A percentile compares a stretch with the other conserved stretches of the same genome.
These are phyloP conservation scores for Penicillium sp. DNA, from an alignment of 2,329 filamentous ascomycete genomes.

Conservation along the genomic window DNA sequence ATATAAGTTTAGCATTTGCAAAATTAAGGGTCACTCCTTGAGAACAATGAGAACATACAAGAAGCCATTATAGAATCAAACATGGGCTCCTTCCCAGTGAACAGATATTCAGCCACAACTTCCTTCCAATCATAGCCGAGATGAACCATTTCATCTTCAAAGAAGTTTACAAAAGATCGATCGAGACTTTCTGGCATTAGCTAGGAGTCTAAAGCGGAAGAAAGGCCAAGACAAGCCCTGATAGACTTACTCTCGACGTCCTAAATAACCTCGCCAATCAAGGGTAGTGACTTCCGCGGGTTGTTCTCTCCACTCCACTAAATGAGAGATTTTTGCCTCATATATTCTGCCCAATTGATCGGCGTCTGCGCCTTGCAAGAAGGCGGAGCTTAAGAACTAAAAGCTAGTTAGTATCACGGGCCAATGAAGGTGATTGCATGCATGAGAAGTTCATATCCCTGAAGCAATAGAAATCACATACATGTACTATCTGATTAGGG, in stretches of 20 bases:
- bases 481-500: slow-evolving; percentile 81
- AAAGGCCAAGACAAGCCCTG: not conserved
- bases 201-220: not conserved
- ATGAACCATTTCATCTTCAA: slow-evolving; percentile 81
- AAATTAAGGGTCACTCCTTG: not conserved
- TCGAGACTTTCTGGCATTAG: slow-evolving; percentile 61
- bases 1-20: slow-evolving; percentile 27
- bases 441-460: not conserved
- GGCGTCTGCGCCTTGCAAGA: slow-evolving; percentile 73
- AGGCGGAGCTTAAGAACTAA: slow-evolving; percentile 76
- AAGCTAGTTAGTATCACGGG: slow-evolving; percentile 8
- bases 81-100: slow-evolving; percentile 66
- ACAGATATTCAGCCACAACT: slow-evolving; percentile 73
- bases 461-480: slow-evolving; percentile 34
- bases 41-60: slow-evolving; percentile 54
- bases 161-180: slow-evolving; percentile 89
- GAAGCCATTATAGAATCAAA: slow-evolving; percentile 77
- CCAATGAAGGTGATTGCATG: not conserved
- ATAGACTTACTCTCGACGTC: slow-evolving; percentile 60
- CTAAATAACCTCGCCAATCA: slow-evolving; percentile 85
- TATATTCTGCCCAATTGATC: slow-evolving; percentile 78
- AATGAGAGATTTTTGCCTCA: slow-evolving; percentile 66
- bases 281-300: slow-evolving; percentile 77
- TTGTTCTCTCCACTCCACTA: slow-evolving; percentile 80
- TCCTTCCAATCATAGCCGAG: slow-evolving; percentile 81